These are phyloP conservation scores for Terfezia boudieri DNA, from an alignment of 495 filamentous ascomycete species.

Conservation along the genomic window DNA sequence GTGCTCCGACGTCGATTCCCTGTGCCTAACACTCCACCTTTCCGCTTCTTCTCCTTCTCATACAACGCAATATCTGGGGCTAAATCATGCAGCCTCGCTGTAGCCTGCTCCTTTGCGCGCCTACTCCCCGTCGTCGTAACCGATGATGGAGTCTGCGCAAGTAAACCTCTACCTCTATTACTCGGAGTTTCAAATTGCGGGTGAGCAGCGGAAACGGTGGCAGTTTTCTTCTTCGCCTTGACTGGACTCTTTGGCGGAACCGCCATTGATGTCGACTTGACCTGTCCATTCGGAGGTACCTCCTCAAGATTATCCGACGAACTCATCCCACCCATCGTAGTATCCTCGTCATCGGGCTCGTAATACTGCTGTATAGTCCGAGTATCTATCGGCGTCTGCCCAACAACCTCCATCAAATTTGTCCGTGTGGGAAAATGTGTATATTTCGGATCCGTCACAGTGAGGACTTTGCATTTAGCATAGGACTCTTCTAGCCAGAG, in stretches of 20 bases:
- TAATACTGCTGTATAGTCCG: conserved; percentile 30
- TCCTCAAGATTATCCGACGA: not conserved
- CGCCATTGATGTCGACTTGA: not conserved
- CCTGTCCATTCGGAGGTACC: conserved; percentile 1
- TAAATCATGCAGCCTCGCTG: conserved; percentile 47
- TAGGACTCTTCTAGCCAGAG: conserved; percentile 97
- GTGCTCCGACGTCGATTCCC: conserved; percentile 32
- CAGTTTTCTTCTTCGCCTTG: not conserved
- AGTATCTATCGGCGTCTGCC: conserved; percentile 51
- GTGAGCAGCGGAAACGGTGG: too few species aligned
- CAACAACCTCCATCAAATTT: conserved; percentile 79
- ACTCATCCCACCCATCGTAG: not conserved
- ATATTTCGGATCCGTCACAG: conserved; percentile 45
- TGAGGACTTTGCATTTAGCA: conserved; percentile 53
- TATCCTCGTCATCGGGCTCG: not conserved
- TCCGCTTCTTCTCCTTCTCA: conserved; percentile 79
- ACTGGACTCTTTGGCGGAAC: not conserved
- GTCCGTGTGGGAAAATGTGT: conserved; percentile 65
- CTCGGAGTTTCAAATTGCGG: not conserved
- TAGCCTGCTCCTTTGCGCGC: conserved; percentile 65
- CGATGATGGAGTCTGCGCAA: not conserved
- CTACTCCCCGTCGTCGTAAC: conserved; percentile 30
- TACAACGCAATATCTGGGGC: conserved; percentile 70
- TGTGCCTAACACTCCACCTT: conserved; percentile 64
- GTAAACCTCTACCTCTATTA: not conserved